Evolutionary conservation across 2,329 filamentous ascomycete genomes (phyloP).

Genomic region (Ramichloridium luteum): DNA sequence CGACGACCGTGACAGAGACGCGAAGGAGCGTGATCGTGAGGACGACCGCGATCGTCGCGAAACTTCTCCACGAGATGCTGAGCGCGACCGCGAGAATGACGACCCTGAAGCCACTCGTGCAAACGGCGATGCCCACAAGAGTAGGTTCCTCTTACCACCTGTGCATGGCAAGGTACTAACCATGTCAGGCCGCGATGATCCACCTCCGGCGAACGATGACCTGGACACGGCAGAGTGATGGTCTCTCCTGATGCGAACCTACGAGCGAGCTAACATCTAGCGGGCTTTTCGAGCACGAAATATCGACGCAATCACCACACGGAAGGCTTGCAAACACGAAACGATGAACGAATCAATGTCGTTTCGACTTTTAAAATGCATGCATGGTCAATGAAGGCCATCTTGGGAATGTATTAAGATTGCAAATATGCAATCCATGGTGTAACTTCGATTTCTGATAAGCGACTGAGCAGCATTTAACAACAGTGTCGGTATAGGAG

Average conservation of each 20-base stretch:
- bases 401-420: neutral
- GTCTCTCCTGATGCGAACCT: neutral
- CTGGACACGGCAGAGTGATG: slow-evolving; percentile 79
- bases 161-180: slow-evolving; percentile 5
- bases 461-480: too few relatives aligned
- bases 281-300: neutral
- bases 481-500: neutral
- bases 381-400: neutral
- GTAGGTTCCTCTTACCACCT: slow-evolving; percentile 35
- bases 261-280: neutral
- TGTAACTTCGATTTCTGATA: too few relatives aligned
- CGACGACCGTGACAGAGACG: slow-evolving; percentile 56
- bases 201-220: slow-evolving; percentile 79
- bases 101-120: slow-evolving; percentile 19
- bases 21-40: slow-evolving; percentile 35
- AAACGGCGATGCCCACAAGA: slow-evolving; percentile 84
- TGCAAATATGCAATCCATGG: too few relatives aligned
- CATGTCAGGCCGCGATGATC: slow-evolving; percentile 45
- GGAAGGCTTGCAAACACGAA: neutral
- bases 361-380: too few relatives aligned
- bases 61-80: slow-evolving; percentile 39
- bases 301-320: neutral
- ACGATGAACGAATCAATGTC: too few relatives aligned
- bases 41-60: slow-evolving; percentile 45
- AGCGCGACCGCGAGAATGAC: slow-evolving; percentile 28